A percentile compares a stretch with the other conserved stretches of the same genome.
These are phyloP conservation scores for Tetrahymena thermophila DNA, from an alignment of 73 alveolate genomes.

Conservation along the genomic window DNA sequence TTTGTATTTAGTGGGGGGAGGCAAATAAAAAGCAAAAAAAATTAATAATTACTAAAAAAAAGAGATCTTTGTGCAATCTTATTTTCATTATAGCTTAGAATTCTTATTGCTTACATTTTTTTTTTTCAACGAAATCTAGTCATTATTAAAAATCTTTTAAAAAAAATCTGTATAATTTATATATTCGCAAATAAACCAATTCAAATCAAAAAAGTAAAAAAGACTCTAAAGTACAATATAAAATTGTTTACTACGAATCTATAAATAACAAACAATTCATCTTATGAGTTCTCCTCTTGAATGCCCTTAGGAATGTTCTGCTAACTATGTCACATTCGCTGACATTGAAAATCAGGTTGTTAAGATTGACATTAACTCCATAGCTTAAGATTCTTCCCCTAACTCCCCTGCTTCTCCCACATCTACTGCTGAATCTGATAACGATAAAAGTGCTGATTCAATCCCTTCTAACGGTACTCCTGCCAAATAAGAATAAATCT, in stretches of 20 bases:
- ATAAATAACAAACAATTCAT: not conserved
- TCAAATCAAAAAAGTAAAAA: not conserved
- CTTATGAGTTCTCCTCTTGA: not conserved
- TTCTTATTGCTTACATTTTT: not conserved
- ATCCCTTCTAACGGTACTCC: not conserved
- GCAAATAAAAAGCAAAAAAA: not conserved
- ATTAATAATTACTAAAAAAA: not conserved
- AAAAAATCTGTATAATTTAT: not conserved
- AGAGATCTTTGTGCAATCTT: not conserved
- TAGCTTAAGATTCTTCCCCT: not conserved
- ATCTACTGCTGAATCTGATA: not conserved
- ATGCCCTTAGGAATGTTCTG: not conserved
- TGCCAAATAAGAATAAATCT: not conserved
- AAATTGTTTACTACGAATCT: not conserved
- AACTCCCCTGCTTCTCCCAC: not conserved
- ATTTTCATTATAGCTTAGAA: not conserved
- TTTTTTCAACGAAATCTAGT: not conserved
- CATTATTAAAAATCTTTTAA: not conserved
- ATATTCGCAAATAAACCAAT: not conserved
- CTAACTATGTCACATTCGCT: not conserved
- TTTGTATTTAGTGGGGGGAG: not conserved
- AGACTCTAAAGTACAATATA: not conserved
- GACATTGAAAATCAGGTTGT: not conserved
- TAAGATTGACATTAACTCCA: not conserved
- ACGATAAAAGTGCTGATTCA: not conserved